These are phyloP conservation scores for Chalciporus sphaerocephalus DNA, from an alignment of 768 basidiomycete genomes.

Conservation along the genomic window DNA sequence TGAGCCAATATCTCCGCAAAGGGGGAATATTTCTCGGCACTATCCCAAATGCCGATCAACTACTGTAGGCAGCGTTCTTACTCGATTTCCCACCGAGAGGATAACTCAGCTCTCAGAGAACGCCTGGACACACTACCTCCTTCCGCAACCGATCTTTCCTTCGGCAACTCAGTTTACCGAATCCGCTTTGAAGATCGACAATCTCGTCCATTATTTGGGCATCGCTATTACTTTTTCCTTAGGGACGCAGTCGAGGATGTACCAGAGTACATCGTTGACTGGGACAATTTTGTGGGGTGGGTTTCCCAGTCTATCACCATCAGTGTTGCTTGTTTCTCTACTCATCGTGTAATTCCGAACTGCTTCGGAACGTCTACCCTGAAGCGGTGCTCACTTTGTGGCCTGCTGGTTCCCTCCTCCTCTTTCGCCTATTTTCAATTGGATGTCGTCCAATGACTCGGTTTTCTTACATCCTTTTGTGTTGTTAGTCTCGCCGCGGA, in stretches of 20 bases:
- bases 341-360: not conserved
- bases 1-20: constrained; percentile 66
- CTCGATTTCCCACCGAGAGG: constrained; percentile 3
- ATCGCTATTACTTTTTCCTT: constrained; percentile 92
- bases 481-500: constrained; percentile 70
- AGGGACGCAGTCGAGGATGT: constrained; percentile 95
- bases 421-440: not conserved
- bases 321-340: not conserved
- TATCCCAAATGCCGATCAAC: constrained; percentile 80
- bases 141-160: constrained; percentile 65
- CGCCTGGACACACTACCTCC: constrained; percentile 67
- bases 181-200: constrained; percentile 79
- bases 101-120: constrained; percentile 42
- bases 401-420: too few relatives aligned
- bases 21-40: constrained; percentile 98
- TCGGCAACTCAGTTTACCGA: constrained; percentile 88
- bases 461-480: constrained; percentile 11
- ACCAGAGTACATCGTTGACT: constrained; percentile 94
- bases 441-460: not conserved
- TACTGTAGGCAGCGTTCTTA: constrained; percentile 57
- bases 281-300: constrained; percentile 87
- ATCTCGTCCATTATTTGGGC: constrained; percentile 68
- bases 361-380: too few relatives aligned
- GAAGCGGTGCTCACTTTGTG: too few relatives aligned
- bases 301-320: constrained; percentile 18